Percentiles rank a stretch among this genome's conserved stretches.
Evolutionary conservation across 2,329 filamentous ascomycete species (phyloP).

Genomic region (Verticillium tricorpus): DNA sequence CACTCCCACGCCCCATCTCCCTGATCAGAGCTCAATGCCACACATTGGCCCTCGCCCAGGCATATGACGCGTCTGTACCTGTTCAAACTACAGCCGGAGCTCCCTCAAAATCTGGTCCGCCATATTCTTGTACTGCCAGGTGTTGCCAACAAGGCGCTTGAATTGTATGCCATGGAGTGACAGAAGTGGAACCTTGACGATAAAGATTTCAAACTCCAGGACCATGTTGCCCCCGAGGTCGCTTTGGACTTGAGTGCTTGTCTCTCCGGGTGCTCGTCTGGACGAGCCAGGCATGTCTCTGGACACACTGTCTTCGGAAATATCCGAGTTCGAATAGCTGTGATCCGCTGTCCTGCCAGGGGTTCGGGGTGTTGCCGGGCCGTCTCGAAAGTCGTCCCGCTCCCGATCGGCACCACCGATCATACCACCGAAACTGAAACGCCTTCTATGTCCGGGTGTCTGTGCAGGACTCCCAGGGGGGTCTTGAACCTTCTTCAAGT

Average conservation of each 20-base stretch:
- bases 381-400: constrained; percentile 66
- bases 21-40: not conserved
- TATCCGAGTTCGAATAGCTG: constrained; percentile 83
- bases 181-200: constrained; percentile 93
- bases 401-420: constrained; percentile 56
- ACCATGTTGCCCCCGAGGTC: constrained; percentile 82
- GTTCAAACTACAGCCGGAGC: constrained; percentile 60
- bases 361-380: constrained; percentile 35
- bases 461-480: constrained; percentile 53
- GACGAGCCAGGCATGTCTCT: constrained; percentile 46
- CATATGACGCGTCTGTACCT: not conserved
- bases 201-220: constrained; percentile 90
- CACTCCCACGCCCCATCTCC: too few species aligned
- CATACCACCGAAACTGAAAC: constrained; percentile 78
- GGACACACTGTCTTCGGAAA: constrained; percentile 70
- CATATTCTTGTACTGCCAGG: constrained; percentile 99
- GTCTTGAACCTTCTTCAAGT: constrained; percentile 70
- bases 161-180: constrained; percentile 95
- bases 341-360: constrained; percentile 52
- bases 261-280: constrained; percentile 66
- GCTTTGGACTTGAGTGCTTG: constrained; percentile 84
- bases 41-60: not conserved
- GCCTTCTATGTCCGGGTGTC: constrained; percentile 60
- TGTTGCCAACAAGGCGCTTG: constrained; percentile 92
- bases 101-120: constrained; percentile 91